Conservation (phyloP, 805 yeast genomes). For the Kuraishia hungarica region DNA sequence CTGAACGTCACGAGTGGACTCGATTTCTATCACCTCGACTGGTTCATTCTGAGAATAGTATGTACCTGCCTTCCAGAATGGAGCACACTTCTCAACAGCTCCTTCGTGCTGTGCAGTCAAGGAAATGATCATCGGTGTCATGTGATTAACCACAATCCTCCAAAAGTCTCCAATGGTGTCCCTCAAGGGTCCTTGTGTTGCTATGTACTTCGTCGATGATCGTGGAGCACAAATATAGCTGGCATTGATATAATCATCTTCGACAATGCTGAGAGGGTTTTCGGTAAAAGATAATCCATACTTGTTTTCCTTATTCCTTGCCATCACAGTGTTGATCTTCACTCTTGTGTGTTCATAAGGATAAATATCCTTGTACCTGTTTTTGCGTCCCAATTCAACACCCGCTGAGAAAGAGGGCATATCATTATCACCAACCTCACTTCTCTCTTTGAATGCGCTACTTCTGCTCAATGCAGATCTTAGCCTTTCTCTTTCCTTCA, state of each 20-base stretch:
- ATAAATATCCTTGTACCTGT: slow-evolving; percentile 82
- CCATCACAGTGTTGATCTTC: slow-evolving; percentile 26
- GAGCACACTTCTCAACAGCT: slow-evolving; percentile 71
- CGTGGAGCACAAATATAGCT: slow-evolving; percentile 48
- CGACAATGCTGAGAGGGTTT: slow-evolving; percentile 6
- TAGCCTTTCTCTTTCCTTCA: slow-evolving; percentile 60
- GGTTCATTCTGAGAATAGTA: slow-evolving; percentile 25
- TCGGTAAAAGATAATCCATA: slow-evolving; percentile 1
- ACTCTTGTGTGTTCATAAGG: slow-evolving; percentile 86
- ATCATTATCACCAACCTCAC: slow-evolving; percentile 7
- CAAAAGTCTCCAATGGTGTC: slow-evolving; percentile 79
- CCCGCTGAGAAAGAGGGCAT: slow-evolving; percentile 58
- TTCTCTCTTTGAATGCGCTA: slow-evolving; percentile 7
- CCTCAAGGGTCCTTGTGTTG: slow-evolving; percentile 81
- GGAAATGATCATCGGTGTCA: slow-evolving; percentile 60
- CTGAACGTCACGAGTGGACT: slow-evolving; percentile 17
- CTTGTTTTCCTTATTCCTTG: slow-evolving; percentile 8
- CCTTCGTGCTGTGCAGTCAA: slow-evolving; percentile 72
- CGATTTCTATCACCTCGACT: slow-evolving; percentile 16
- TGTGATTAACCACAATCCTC: slow-evolving; percentile 61
- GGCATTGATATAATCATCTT: slow-evolving; percentile 76
- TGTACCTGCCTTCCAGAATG: slow-evolving; percentile 67
- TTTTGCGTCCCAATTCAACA: slow-evolving; percentile 72
- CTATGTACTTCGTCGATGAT: slow-evolving; percentile 49
- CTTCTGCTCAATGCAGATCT: slow-evolving; percentile 30